These are phyloP conservation scores for Rhodotorula sp. DNA, from an alignment of 1,284 basidiomycete genomes.

Conservation along the genomic window DNA sequence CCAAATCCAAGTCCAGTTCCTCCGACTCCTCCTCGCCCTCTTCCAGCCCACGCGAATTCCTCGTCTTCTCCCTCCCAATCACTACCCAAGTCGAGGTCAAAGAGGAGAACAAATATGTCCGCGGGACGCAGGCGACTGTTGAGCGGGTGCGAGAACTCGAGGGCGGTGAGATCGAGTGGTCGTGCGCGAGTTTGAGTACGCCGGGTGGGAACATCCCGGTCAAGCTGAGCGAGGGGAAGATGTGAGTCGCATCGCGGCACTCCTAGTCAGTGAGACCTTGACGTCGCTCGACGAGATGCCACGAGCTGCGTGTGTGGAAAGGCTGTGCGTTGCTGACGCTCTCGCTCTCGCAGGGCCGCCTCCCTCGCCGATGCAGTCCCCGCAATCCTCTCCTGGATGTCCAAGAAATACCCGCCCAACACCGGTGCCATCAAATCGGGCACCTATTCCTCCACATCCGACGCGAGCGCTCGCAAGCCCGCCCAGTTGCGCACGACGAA, in stretches of 20 bases:
- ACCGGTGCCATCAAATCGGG: constrained; percentile 6
- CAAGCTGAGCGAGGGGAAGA: constrained; percentile 31
- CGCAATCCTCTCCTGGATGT: constrained; percentile 26
- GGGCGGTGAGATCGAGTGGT: constrained; percentile 30
- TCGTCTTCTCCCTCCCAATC: constrained; percentile 32
- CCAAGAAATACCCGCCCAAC: constrained; percentile 16
- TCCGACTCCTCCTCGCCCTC: background rate
- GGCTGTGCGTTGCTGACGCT: background rate
- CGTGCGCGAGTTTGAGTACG: constrained; percentile 31
- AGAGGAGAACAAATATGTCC: constrained; percentile 33
- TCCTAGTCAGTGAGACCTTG: too few relatives aligned
- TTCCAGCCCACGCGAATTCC: constrained; percentile 19
- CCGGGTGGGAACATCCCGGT: constrained; percentile 36
- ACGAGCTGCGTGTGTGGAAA: too few relatives aligned
- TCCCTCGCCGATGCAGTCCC: constrained; percentile 33
- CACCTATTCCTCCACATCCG: constrained; percentile 17
- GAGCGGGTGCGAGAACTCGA: constrained; percentile 28
- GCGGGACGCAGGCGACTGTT: constrained; percentile 27
- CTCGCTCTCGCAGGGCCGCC: constrained; percentile 16
- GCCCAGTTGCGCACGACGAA: constrained; percentile 13
- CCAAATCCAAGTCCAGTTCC: background rate
- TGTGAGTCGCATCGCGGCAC: too few relatives aligned
- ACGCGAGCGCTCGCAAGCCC: constrained; percentile 11
- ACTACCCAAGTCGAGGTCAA: constrained; percentile 7
- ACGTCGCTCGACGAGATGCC: too few relatives aligned